phyloP scores from a whole-genome alignment of 495 filamentous ascomycete species.

The Trichoderma virens region DNA sequence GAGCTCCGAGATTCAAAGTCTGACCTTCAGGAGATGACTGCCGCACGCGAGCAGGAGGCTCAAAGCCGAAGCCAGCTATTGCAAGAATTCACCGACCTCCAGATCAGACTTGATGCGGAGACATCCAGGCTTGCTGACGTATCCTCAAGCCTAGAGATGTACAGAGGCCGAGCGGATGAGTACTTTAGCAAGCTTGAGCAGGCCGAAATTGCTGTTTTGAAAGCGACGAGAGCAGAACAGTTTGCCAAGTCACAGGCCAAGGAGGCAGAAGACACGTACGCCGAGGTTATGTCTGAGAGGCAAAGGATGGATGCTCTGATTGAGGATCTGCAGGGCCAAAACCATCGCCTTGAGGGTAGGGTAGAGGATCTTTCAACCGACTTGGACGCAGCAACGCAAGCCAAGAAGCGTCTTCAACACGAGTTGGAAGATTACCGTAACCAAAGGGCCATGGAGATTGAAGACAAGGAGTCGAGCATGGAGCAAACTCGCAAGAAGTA shows the following conservation, averaged over 20 bases:
- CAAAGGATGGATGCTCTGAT: constrained; percentile 82
- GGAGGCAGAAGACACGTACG: constrained; percentile 87
- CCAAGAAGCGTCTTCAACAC: constrained; percentile 92
- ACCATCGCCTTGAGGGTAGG: constrained; percentile 80
- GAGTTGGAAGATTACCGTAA: constrained; percentile 96
- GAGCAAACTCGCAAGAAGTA: constrained; percentile 98
- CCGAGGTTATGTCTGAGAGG: constrained; percentile 83
- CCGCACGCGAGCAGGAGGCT: constrained; percentile 74
- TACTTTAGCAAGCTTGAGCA: constrained; percentile 98
- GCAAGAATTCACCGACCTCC: constrained; percentile 87
- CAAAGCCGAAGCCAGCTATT: constrained; percentile 78
- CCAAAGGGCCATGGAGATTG: constrained; percentile 89
- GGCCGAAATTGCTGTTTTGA: constrained; percentile 90
- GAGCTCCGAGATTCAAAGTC: constrained; percentile 79
- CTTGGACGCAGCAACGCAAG: constrained; percentile 74
- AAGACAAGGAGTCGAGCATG: constrained; percentile 93
- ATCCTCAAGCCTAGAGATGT: constrained; percentile 72
- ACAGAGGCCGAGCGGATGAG: constrained; percentile 90
- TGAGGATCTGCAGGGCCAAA: constrained; percentile 84
- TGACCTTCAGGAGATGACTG: constrained; percentile 71
- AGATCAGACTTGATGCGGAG: constrained; percentile 88
- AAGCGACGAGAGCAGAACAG: constrained; percentile 84
- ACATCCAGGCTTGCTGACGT: constrained; percentile 78
- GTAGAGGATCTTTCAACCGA: constrained; percentile 90
- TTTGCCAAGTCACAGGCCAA: constrained; percentile 82